Percentiles rank a stretch among this genome's conserved stretches.
These are phyloP conservation scores for Babesia bigemina DNA, from an alignment of 169 alveolate genomes.

Conservation along the genomic window DNA sequence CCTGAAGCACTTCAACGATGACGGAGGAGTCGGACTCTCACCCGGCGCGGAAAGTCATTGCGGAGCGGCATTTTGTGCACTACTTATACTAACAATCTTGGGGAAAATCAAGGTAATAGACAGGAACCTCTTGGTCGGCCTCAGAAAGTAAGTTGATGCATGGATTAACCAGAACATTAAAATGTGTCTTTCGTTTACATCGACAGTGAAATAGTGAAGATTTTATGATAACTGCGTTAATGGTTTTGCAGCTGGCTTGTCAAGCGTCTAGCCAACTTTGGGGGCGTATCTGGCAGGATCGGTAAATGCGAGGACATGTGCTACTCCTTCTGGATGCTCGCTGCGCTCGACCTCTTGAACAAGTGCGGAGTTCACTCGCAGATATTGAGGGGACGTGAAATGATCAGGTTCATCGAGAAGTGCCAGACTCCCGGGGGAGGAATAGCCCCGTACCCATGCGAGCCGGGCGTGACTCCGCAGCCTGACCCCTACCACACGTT, in stretches of 20 bases:
- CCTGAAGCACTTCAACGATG: conserved; percentile 67
- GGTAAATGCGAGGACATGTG: conserved; percentile 77
- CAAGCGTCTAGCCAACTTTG: conserved; percentile 33
- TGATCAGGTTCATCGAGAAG: conserved; percentile 36
- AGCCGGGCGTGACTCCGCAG: not conserved
- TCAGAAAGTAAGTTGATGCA: conserved; percentile 26
- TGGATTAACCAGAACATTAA: not conserved
- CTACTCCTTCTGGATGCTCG: conserved; percentile 76
- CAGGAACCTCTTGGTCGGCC: conserved; percentile 1
- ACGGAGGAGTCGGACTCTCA: conserved; percentile 72
- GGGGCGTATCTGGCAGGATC: conserved; percentile 74
- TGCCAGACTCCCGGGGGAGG: conserved; percentile 61
- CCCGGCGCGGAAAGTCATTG: conserved; percentile 72
- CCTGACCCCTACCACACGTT: conserved; percentile 71
- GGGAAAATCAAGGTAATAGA: conserved; percentile 12
- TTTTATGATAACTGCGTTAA: not conserved
- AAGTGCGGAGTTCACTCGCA: conserved; percentile 13
- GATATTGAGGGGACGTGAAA: conserved; percentile 24
- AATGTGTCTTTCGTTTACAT: not conserved
- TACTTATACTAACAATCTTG: conserved; percentile 33
- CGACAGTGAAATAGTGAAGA: too few relatives aligned
- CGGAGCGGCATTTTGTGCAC: conserved; percentile 75
- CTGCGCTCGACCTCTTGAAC: conserved; percentile 50
- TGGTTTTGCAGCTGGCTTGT: conserved; percentile 48
- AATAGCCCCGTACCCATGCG: conserved; percentile 33